These are phyloP conservation scores for Periconia sp. DNA, from an alignment of 2,329 filamentous ascomycete species.

Conservation along the genomic window DNA sequence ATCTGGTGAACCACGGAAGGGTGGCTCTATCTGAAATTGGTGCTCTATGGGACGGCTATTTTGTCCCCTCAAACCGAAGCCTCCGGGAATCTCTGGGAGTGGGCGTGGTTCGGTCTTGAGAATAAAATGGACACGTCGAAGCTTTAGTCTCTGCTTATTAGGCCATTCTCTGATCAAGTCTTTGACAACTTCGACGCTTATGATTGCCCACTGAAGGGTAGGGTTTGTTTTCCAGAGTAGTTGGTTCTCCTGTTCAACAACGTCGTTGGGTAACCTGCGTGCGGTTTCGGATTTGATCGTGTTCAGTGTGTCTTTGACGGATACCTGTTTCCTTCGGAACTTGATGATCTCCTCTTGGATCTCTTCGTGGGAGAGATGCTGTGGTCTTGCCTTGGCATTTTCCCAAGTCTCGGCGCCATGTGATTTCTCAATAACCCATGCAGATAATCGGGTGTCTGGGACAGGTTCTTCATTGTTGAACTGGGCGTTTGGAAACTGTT, in stretches of 20 bases:
- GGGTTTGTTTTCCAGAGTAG: constrained; percentile 22
- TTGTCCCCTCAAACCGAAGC: constrained; percentile 1
- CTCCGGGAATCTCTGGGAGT: background rate
- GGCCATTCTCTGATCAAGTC: constrained; percentile 9
- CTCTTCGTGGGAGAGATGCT: constrained; percentile 23
- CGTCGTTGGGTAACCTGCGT: constrained; percentile 25
- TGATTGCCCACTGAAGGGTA: constrained; percentile 29
- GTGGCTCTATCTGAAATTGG: background rate
- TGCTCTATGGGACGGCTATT: background rate
- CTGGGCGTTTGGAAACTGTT: background rate
- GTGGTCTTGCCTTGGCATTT: constrained; percentile 23
- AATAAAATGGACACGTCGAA: constrained; percentile 30
- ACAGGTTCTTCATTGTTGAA: background rate
- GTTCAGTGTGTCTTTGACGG: constrained; percentile 22
- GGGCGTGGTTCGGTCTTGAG: constrained; percentile 28
- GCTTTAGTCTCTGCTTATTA: background rate
- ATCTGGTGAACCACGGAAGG: background rate
- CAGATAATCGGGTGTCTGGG: constrained; percentile 13
- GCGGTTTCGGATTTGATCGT: constrained; percentile 29
- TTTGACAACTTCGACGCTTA: constrained; percentile 25
- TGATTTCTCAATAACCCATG: constrained; percentile 29
- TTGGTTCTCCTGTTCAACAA: constrained; percentile 31
- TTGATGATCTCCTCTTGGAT: constrained; percentile 24
- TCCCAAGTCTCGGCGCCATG: constrained; percentile 25
- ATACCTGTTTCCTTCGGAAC: constrained; percentile 19